Evolutionary conservation across 176 grass and related monocot species (phyloP).

Genomic region (Eragrostis curvula): DNA sequence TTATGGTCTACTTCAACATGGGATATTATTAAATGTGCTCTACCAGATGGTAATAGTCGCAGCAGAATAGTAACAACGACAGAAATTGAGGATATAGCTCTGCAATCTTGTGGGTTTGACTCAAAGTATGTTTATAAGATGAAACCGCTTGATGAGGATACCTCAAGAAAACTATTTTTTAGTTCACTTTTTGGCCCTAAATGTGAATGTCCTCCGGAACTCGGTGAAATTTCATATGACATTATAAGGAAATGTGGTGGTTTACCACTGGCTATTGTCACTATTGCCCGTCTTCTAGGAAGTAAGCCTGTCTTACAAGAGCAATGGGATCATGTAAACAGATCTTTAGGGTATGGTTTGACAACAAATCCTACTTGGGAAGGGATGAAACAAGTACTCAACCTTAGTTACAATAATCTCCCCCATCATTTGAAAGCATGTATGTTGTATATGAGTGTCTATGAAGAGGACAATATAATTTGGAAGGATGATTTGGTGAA

Average conservation of each 20-base stretch:
- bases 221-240: background rate
- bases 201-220: constrained; percentile 5
- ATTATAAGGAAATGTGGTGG: constrained; percentile 37
- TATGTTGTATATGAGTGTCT: constrained; percentile 30
- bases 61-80: constrained; percentile 32
- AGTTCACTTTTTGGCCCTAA: background rate
- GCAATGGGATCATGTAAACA: constrained; percentile 22
- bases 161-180: constrained; percentile 39
- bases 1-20: constrained; percentile 22
- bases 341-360: constrained; percentile 17
- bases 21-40: constrained; percentile 16
- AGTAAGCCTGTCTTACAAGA: background rate
- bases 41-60: constrained; percentile 2
- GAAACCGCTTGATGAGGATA: constrained; percentile 4
- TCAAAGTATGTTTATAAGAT: constrained; percentile 17
- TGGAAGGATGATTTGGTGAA: constrained; percentile 32
- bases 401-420: constrained; percentile 32
- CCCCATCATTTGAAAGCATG: constrained; percentile 31
- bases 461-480: constrained; percentile 19
- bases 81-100: constrained; percentile 42
- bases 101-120: constrained; percentile 29
- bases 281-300: background rate
- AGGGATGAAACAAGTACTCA: constrained; percentile 35
- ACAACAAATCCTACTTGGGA: background rate
- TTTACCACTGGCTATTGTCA: constrained; percentile 24